Percentiles rank a stretch among this genome's conserved stretches.
phyloP scores from a whole-genome alignment of 331 rosid genomes.

The Prunus yedoensis region DNA sequence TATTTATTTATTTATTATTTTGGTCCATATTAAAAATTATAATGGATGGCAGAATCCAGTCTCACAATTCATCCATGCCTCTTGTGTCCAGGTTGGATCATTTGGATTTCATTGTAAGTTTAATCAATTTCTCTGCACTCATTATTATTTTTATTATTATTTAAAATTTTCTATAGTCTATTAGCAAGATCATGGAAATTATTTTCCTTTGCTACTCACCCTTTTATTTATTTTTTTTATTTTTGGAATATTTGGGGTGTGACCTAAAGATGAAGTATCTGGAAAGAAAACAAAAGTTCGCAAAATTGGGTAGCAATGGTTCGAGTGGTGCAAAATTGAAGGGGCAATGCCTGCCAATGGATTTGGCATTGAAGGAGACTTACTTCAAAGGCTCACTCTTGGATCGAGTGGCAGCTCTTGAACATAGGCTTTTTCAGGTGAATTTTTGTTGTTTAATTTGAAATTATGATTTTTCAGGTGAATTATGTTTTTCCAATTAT shows the following conservation, averaged over 20 bases:
- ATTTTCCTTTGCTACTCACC: not conserved
- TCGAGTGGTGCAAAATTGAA: conserved; percentile 18
- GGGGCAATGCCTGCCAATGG: conserved; percentile 36
- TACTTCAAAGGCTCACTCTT: conserved; percentile 51
- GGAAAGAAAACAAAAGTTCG: conserved; percentile 52
- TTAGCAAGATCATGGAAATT: not conserved
- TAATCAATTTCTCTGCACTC: not conserved
- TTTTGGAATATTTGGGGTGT: not conserved
- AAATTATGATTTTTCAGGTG: not conserved
- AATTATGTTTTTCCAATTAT: not conserved
- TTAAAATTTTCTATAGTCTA: not conserved
- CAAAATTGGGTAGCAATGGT: conserved; percentile 22
- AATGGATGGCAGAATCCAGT: conserved; percentile 40
- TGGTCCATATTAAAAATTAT: not conserved
- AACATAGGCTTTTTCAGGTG: conserved; percentile 61
- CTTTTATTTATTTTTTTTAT: not conserved
- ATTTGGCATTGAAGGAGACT: conserved; percentile 41
- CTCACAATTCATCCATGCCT: conserved; percentile 41
- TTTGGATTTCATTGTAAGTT: conserved; percentile 55
- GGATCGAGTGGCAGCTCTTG: conserved; percentile 65
- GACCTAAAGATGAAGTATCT: conserved; percentile 54
- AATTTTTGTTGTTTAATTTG: not conserved
- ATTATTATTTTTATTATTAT: not conserved
- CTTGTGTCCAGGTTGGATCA: conserved; percentile 66
- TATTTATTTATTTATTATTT: not conserved